Evolutionary conservation across 768 basidiomycete species (phyloP), one percentile per base, ranked within the genome.

Genomic region (Crassisporium funariophilum): DNA sequence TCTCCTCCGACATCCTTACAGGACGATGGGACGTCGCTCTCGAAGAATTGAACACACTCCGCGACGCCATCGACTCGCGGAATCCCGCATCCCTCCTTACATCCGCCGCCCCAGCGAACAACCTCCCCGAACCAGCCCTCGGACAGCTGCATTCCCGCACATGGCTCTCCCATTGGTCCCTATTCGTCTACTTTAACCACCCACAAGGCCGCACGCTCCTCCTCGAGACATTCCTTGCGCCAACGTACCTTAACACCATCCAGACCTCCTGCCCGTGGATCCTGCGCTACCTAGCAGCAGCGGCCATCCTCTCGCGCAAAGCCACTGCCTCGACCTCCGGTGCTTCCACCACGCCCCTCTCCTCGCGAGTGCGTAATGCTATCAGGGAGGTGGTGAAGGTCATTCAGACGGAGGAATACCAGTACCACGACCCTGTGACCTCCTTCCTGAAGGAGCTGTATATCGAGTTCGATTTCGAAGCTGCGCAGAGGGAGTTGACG

Each of bases 111-210:
- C 52, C 69, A 9, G 57, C 62, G 38, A 57, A 41, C 60, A 65
- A 54, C 49, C 70, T 58, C 42, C 77, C 84, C 38, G 80, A 85
- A 29, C 85, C 86, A n/a, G 84, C 88, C 0, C 79, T 95, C 21
- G 78, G 82, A 27, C 92, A 97, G 61, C 78, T 99, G 22, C 94
- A 98, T 67, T 91, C 93, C 2, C 83, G 97, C 48, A 91, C 94
- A 15, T 98, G 95, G 94, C 81, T 95, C 50, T 83, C 91, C 5
- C 97, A 98, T 70, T 99, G 95, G 97, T 91, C 88, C 1, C 83
- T 99, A 39, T 98, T 98, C 67, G 93, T 98, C 46, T 98, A 95
- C 73, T 99, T 94, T 76, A 98, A 97, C 73, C 91, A 98, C 69
- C 84, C 85, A 0, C 83, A 94, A 57, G 94, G 92, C 20, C 85